Percentiles rank a stretch among this genome's conserved stretches.
Conservation (phyloP, 257 asterid species). For the Avicennia marina region DNA sequence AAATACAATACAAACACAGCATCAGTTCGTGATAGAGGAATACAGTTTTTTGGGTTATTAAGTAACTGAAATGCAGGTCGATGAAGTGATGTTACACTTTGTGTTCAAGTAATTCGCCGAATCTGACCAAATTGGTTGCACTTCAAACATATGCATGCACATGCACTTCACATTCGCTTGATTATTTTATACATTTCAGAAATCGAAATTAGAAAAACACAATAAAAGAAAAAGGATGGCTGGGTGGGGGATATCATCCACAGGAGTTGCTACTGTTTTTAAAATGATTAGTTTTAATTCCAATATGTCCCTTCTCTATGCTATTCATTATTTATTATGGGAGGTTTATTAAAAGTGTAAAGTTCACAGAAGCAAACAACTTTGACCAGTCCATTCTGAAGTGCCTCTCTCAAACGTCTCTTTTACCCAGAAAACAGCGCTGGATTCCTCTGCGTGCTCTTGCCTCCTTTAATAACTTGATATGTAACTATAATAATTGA, state of each 20-base stretch:
- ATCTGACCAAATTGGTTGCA: not conserved
- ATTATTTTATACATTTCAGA: not conserved
- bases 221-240: too few species aligned
- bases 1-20: too few species aligned
- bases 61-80: too few species aligned
- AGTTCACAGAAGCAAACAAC: slow-evolving; percentile 29
- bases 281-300: not conserved
- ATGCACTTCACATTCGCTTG: not conserved
- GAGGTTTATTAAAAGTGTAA: slow-evolving; percentile 19
- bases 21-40: too few species aligned
- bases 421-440: slow-evolving; percentile 38
- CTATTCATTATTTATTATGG: not conserved
- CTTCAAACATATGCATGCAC: not conserved
- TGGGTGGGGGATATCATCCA: too few species aligned
- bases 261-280: not conserved
- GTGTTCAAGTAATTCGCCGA: too few species aligned
- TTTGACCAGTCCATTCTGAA: slow-evolving; percentile 51
- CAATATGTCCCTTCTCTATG: not conserved
- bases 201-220: not conserved
- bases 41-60: too few species aligned
- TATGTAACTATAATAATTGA: slow-evolving; percentile 9
- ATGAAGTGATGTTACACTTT: too few species aligned
- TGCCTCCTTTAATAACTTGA: not conserved
- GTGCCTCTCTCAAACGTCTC: slow-evolving; percentile 29
- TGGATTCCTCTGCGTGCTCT: slow-evolving; percentile 32